phyloP scores from a whole-genome alignment of 139 green algal genomes.

The Asterochloris erici region DNA sequence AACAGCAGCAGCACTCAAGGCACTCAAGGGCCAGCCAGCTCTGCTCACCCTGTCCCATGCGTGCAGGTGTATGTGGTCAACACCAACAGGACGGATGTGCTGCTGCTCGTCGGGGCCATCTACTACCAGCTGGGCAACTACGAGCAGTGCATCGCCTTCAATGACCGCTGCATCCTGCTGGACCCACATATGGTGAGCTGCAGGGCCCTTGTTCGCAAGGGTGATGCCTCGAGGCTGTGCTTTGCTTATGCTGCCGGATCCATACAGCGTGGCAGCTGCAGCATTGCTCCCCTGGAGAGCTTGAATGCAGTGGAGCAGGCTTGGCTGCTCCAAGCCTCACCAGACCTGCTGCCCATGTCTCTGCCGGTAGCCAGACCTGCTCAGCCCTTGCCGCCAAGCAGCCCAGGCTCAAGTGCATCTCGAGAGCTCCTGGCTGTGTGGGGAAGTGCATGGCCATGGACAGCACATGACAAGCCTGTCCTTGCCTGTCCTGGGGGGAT shows the following conservation, averaged over 20 bases:
- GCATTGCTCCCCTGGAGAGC: not conserved
- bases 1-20: not conserved
- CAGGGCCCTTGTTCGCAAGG: not conserved
- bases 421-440: too few relatives aligned
- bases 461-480: too few relatives aligned
- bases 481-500: too few relatives aligned
- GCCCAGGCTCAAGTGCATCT: too few relatives aligned
- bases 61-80: constrained; percentile 36
- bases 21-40: not conserved
- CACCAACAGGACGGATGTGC: constrained; percentile 52
- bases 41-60: not conserved
- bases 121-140: constrained; percentile 79
- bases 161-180: constrained; percentile 68
- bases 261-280: not conserved
- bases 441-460: too few relatives aligned
- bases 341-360: too few relatives aligned
- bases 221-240: not conserved
- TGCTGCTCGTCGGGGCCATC: constrained; percentile 79
- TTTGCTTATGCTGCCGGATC: not conserved
- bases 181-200: constrained; percentile 37
- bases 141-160: constrained; percentile 59
- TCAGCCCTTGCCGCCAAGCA: too few relatives aligned
- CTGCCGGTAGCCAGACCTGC: too few relatives aligned
- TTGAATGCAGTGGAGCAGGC: not conserved
- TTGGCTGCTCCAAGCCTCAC: too few relatives aligned